Evolutionary conservation across 148 eudicot species (phyloP).

Genomic region (Pouteria glomerata): DNA sequence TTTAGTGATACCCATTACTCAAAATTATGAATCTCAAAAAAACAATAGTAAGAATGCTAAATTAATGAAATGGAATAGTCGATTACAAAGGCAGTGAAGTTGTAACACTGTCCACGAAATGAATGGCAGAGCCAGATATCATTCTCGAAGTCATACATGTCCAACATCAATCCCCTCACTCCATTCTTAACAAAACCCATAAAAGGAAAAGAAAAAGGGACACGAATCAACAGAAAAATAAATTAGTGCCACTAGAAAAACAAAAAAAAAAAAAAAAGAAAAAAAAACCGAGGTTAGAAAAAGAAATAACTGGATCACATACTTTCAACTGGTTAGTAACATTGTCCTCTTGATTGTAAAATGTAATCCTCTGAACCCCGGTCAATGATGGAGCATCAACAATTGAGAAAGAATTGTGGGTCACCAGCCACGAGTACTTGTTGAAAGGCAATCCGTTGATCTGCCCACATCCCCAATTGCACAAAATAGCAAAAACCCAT

Average conservation of each 20-base stretch:
- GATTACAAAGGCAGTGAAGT: constrained; percentile 96
- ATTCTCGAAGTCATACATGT: constrained; percentile 89
- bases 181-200: constrained; percentile 63
- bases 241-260: neutral
- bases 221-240: too few species aligned
- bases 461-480: too few species aligned
- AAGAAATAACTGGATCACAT: constrained; percentile 16
- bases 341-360: constrained; percentile 95
- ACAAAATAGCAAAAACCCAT: too few species aligned
- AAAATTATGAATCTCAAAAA: neutral
- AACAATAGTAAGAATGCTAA: neutral
- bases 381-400: constrained; percentile 77
- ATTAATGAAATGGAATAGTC: constrained; percentile 3
- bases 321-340: constrained; percentile 89
- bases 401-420: constrained; percentile 94
- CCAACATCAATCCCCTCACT: constrained; percentile 97
- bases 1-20: neutral
- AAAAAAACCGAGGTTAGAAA: neutral
- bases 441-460: constrained; percentile 85
- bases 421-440: constrained; percentile 93
- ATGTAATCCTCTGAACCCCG: constrained; percentile 83
- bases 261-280: neutral
- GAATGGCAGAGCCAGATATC: constrained; percentile 99
- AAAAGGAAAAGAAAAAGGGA: constrained; percentile 2
- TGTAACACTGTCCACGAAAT: constrained; percentile 75